Evolutionary conservation across 306 rosid genomes (phyloP).

Genomic region (Canavalia gladiata): DNA sequence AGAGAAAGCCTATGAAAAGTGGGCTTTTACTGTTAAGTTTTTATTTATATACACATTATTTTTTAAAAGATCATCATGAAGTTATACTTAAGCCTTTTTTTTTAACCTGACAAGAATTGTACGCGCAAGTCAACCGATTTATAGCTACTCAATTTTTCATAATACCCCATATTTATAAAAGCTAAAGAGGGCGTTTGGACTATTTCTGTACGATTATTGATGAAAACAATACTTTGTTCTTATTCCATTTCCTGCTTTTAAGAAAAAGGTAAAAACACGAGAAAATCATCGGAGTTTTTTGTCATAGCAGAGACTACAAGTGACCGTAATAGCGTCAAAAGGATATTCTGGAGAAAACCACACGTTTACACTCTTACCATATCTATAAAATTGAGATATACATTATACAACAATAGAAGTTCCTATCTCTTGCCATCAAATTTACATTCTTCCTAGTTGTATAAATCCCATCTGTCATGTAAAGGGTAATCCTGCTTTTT

Average conservation of each 20-base stretch:
- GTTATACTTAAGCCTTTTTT: too few relatives aligned
- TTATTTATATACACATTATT: too few relatives aligned
- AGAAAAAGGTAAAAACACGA: neutral
- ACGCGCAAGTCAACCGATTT: too few relatives aligned
- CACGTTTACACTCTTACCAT: neutral
- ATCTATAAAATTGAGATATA: neutral
- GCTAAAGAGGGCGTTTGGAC: neutral
- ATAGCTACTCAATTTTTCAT: too few relatives aligned
- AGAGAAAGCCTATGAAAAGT: too few relatives aligned
- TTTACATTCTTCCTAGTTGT: neutral
- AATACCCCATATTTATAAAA: neutral
- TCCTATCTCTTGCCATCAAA: neutral
- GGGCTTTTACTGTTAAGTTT: too few relatives aligned
- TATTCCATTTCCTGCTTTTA: neutral
- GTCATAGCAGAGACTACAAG: neutral
- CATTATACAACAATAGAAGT: neutral
- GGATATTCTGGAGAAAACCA: neutral
- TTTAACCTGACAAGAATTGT: too few relatives aligned
- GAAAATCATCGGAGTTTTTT: neutral
- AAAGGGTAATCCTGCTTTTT: neutral
- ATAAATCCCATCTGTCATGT: neutral
- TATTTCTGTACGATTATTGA: neutral
- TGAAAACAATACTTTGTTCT: neutral
- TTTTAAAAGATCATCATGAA: too few relatives aligned
- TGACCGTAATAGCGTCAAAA: neutral